A percentile compares a stretch with the other conserved stretches of the same genome.
Conservation (phyloP, 2,329 filamentous ascomycete genomes). For the Ophiocordyceps camponoti-leonardi region DNA sequence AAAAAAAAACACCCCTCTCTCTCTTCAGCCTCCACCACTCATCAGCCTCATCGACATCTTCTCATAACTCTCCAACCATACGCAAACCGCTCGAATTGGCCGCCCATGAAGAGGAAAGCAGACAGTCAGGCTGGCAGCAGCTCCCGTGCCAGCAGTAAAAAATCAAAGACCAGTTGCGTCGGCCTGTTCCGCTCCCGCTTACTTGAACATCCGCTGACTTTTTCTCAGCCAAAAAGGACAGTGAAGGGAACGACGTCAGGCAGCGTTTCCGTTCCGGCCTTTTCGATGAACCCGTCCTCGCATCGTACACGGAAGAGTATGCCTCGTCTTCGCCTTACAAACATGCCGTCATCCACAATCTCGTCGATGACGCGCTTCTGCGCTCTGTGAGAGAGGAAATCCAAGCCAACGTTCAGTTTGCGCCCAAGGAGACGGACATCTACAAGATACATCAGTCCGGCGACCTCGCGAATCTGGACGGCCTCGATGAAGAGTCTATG, state of each 20-base stretch:
- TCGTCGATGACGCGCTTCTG: constrained; percentile 68
- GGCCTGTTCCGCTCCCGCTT: not conserved
- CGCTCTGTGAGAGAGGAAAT: constrained; percentile 81
- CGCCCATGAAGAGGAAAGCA: constrained; percentile 42
- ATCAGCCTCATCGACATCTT: not conserved
- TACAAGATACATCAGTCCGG: constrained; percentile 99
- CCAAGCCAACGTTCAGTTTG: constrained; percentile 80
- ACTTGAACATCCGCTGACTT: not conserved
- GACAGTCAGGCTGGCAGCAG: constrained; percentile 15
- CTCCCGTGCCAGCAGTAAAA: constrained; percentile 25
- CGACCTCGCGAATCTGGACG: constrained; percentile 90
- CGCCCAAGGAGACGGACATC: constrained; percentile 96
- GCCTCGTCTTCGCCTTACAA: constrained; percentile 59
- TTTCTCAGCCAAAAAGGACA: constrained; percentile 7
- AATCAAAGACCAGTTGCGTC: constrained; percentile 27
- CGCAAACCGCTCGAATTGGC: constrained; percentile 6
- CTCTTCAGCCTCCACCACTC: not conserved
- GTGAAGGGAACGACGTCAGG: constrained; percentile 25
- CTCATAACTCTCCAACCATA: not conserved
- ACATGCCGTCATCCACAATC: constrained; percentile 70
- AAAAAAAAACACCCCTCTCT: not conserved
- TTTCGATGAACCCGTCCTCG: constrained; percentile 41
- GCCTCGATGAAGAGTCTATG: constrained; percentile 72
- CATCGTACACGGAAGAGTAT: constrained; percentile 44
- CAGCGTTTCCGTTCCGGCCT: constrained; percentile 48